phyloP scores from a whole-genome alignment of 805 yeast species.

The Metschnikowia shivogae region DNA sequence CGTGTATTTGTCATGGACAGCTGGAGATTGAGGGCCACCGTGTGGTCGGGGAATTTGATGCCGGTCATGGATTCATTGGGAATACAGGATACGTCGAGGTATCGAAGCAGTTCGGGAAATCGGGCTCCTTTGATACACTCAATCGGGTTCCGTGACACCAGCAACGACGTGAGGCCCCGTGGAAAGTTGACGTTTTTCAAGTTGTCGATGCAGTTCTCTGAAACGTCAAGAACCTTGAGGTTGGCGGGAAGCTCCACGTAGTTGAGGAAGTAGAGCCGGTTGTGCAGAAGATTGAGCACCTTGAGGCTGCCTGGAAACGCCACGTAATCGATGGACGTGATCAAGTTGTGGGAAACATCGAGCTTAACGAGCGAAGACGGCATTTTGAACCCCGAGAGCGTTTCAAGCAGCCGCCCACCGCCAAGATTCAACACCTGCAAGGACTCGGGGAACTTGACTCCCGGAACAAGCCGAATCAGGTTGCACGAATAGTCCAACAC shows the following conservation, averaged over 20 bases:
- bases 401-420: constrained; percentile 37
- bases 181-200: constrained; percentile 38
- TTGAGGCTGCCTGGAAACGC: constrained; percentile 32
- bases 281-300: constrained; percentile 32
- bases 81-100: constrained; percentile 38
- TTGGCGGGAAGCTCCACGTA: constrained; percentile 36
- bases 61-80: constrained; percentile 47
- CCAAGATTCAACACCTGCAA: constrained; percentile 36
- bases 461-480: constrained; percentile 36
- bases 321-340: constrained; percentile 34
- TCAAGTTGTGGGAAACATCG: constrained; percentile 32
- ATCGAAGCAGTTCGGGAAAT: constrained; percentile 35
- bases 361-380: constrained; percentile 29
- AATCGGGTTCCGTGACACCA: constrained; percentile 37
- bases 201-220: constrained; percentile 38
- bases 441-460: constrained; percentile 36
- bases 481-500: constrained; percentile 37
- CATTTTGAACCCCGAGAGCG: constrained; percentile 37
- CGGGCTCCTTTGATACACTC: constrained; percentile 39
- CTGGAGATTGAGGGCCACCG: constrained; percentile 35
- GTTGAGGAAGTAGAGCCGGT: constrained; percentile 36
- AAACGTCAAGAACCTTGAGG: constrained; percentile 30
- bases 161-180: constrained; percentile 24
- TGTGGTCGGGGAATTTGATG: constrained; percentile 41
- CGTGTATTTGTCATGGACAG: constrained; percentile 43